Evolutionary conservation across 208 protist species (phyloP).

Genomic region (Kentomonas sorsogonicus): DNA sequence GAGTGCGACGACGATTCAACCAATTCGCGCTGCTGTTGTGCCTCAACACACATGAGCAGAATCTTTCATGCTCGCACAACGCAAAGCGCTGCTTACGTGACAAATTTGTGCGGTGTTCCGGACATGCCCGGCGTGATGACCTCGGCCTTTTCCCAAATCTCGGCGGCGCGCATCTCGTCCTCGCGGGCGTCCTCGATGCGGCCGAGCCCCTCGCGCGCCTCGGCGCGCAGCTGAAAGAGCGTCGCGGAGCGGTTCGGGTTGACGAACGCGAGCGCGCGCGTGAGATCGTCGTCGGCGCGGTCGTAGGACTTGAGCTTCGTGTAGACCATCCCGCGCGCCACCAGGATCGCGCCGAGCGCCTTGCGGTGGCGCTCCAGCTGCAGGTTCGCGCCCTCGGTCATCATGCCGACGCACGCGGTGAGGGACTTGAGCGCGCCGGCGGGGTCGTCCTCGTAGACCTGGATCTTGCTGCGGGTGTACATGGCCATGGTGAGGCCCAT

Average conservation of each 20-base stretch:
- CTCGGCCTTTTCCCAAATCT: constrained; percentile 87
- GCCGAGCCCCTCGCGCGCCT: constrained; percentile 76
- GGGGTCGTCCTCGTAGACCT: constrained; percentile 84
- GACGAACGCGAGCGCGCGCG: constrained; percentile 71
- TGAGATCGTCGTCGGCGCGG: constrained; percentile 77
- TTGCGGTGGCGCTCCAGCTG: constrained; percentile 72
- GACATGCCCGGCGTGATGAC: constrained; percentile 71
- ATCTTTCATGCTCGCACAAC: neutral
- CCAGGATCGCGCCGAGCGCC: constrained; percentile 70
- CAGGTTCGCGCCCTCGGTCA: constrained; percentile 63
- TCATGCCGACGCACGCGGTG: constrained; percentile 61
- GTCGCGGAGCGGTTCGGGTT: constrained; percentile 69
- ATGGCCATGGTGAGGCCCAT: constrained; percentile 85
- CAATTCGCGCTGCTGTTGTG: neutral
- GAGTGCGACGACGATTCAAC: neutral
- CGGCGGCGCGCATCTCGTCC: constrained; percentile 75
- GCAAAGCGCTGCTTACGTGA: constrained; percentile 32
- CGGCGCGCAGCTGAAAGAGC: constrained; percentile 81
- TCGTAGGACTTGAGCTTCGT: constrained; percentile 78
- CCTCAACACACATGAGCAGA: neutral
- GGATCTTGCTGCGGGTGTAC: constrained; percentile 85
- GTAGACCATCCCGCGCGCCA: constrained; percentile 81
- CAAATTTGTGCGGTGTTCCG: constrained; percentile 76
- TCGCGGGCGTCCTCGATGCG: constrained; percentile 76
- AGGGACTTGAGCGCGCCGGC: constrained; percentile 84